Evolutionary conservation across 2,329 filamentous ascomycete species (phyloP).

Genomic region (Endothia cerciana): DNA sequence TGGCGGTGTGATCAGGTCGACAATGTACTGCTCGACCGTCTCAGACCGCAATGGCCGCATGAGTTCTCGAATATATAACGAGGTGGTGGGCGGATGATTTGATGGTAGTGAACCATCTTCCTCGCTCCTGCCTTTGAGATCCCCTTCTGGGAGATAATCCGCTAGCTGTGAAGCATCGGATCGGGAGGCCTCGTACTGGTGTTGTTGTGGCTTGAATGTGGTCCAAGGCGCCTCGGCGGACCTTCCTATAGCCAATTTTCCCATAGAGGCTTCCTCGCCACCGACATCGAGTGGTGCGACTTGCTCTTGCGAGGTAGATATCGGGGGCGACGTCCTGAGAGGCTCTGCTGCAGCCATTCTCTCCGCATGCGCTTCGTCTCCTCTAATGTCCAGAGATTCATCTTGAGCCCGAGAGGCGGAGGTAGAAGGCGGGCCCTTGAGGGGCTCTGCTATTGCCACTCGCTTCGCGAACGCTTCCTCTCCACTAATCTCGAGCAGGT

Average conservation of each 20-base stretch:
- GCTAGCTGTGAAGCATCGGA: constrained; percentile 7
- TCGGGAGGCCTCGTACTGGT: constrained; percentile 26
- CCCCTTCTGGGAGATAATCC: neutral
- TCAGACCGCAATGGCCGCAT: constrained; percentile 80
- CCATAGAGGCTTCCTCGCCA: constrained; percentile 6
- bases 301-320: neutral
- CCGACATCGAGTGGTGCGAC: neutral
- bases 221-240: constrained; percentile 20
- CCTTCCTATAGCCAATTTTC: constrained; percentile 17
- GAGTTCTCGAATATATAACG: constrained; percentile 87
- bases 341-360: constrained; percentile 17
- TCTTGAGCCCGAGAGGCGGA: neutral
- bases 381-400: neutral
- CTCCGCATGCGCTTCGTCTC: constrained; percentile 5
- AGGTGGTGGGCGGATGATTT: constrained; percentile 69
- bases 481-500: constrained; percentile 3
- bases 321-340: neutral
- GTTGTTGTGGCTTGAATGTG: constrained; percentile 30
- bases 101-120: constrained; percentile 56
- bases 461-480: constrained; percentile 9
- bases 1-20: constrained; percentile 67
- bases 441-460: constrained; percentile 17
- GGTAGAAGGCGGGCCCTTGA: neutral
- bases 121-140: constrained; percentile 30
- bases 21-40: constrained; percentile 70